phyloP scores from a whole-genome alignment of 306 rosid genomes.

The Cotoneaster glaucophyllus region DNA sequence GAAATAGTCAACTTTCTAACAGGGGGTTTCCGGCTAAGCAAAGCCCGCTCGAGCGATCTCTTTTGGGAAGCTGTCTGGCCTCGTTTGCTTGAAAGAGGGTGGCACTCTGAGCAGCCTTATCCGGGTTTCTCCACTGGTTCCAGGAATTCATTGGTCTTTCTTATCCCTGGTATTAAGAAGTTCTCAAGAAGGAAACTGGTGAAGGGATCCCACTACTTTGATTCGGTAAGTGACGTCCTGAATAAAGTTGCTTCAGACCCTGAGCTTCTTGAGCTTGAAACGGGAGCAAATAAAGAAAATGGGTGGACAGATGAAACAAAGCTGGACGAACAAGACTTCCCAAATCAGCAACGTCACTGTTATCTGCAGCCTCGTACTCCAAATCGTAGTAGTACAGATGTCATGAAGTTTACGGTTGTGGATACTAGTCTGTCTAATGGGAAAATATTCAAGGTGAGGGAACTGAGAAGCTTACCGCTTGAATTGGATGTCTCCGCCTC shows the following conservation, averaged over 20 bases:
- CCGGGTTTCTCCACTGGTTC: constrained; percentile 38
- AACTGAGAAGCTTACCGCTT: constrained; percentile 57
- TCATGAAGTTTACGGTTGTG: constrained; percentile 72
- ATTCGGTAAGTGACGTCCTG: constrained; percentile 72
- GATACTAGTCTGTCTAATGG: constrained; percentile 66
- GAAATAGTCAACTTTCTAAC: constrained; percentile 76
- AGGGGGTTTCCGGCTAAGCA: constrained; percentile 81
- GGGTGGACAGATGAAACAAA: constrained; percentile 44
- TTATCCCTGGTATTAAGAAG: constrained; percentile 77
- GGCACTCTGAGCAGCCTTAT: constrained; percentile 94
- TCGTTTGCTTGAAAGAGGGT: constrained; percentile 88
- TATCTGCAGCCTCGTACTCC: constrained; percentile 83
- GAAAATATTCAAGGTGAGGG: constrained; percentile 44
- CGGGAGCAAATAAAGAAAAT: constrained; percentile 19
- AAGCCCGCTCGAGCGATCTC: constrained; percentile 80
- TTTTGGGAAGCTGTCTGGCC: constrained; percentile 99
- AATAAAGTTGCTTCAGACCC: constrained; percentile 80
- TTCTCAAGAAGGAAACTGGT: constrained; percentile 64
- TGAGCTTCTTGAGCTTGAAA: constrained; percentile 64
- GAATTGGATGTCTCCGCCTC: constrained; percentile 27
- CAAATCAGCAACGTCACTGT: constrained; percentile 59
- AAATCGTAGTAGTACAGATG: constrained; percentile 22
- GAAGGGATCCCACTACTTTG: constrained; percentile 74
- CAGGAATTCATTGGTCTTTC: constrained; percentile 65
- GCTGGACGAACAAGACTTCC: constrained; percentile 40